Base-by-base conservation (phyloP, 805 yeast genomes). In the Cyberlindnera petersonii region DNA sequence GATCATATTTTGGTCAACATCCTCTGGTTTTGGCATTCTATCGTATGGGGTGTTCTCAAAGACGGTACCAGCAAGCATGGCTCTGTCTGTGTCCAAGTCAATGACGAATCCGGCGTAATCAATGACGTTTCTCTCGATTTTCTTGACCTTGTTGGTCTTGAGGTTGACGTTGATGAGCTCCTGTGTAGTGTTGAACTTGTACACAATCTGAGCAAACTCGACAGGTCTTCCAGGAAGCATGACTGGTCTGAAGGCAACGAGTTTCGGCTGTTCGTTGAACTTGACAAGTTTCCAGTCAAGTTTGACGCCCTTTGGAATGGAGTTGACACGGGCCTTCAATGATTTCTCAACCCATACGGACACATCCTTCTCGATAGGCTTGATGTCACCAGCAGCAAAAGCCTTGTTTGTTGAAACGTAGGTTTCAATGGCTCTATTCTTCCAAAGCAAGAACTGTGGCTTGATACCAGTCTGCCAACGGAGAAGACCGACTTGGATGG, bases 351-450 rank as follows among this genome's bases (percentile, higher is more conserved):
- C 86, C 77, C 81, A 80, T n/a, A 77, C 65, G 3, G 82, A 71
- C 17, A 79, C 65, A 13, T 61, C 53, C 29, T 67, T 64, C 41
- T 66, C 67, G 10, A 77, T 64, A 11, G 68, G 51, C 24, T 60
- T 64, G 32, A 86, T 55, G 47, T 79, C 68, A 23, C 68, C 69
- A 15, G 67, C 57, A 3, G 95, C 91, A 67, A 89, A 89, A 3
- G 87, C 79, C 53, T 79, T 78, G 63, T 89, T 87, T n/a, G 86
- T 82, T 41, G 75, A 75, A 21, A 82, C 83, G 59, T 79, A 88
- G 35, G 68, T 69, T 50, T 86, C 86, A 50, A 89, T 78, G 7
- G 95, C 95, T 22, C 72, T 72, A 61, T 87, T 91, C 60, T 85
- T 86, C 96, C 96, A 89, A 43, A 79, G 74, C 16, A 77, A 58